phyloP scores from a whole-genome alignment of 805 yeast species.

The Jamesozyma lodderae region DNA sequence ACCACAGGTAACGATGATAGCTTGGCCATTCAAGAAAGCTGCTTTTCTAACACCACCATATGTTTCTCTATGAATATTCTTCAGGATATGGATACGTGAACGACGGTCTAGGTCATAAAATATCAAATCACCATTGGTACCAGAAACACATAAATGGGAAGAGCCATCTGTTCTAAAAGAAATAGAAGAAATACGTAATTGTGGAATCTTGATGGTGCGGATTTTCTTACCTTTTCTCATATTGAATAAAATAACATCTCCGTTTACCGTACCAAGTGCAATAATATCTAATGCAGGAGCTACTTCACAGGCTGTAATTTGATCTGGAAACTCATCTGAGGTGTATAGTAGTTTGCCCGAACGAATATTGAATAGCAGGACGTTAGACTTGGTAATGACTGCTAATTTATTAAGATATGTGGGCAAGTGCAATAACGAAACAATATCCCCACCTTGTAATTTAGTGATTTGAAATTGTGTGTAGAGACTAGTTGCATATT shows the following conservation, averaged over 20 bases:
- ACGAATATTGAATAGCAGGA: slow-evolving; percentile 63
- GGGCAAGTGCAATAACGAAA: slow-evolving; percentile 59
- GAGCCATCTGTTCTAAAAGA: slow-evolving; percentile 90
- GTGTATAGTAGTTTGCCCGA: slow-evolving; percentile 64
- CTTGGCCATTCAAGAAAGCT: slow-evolving; percentile 80
- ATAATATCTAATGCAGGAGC: slow-evolving; percentile 84
- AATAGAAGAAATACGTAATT: slow-evolving; percentile 42
- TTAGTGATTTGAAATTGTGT: slow-evolving; percentile 50
- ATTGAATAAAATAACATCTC: slow-evolving; percentile 58
- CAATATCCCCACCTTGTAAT: slow-evolving; percentile 58
- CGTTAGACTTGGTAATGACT: slow-evolving; percentile 60
- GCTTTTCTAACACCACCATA: slow-evolving; percentile 73
- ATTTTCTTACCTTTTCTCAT: slow-evolving; percentile 53
- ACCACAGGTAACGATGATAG: slow-evolving; percentile 81
- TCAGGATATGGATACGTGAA: slow-evolving; percentile 65
- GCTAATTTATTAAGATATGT: slow-evolving; percentile 86
- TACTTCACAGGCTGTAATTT: slow-evolving; percentile 59
- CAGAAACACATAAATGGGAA: slow-evolving; percentile 72
- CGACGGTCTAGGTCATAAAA: slow-evolving; percentile 74
- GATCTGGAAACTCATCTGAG: slow-evolving; percentile 43
- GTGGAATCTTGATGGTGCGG: slow-evolving; percentile 39
- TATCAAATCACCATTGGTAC: slow-evolving; percentile 70
- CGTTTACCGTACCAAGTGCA: slow-evolving; percentile 67
- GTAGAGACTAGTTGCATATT: slow-evolving; percentile 54
- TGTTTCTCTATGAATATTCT: slow-evolving; percentile 61